Conservation (phyloP, 371 early-diverging fungal species). For the Circinella minor region DNA sequence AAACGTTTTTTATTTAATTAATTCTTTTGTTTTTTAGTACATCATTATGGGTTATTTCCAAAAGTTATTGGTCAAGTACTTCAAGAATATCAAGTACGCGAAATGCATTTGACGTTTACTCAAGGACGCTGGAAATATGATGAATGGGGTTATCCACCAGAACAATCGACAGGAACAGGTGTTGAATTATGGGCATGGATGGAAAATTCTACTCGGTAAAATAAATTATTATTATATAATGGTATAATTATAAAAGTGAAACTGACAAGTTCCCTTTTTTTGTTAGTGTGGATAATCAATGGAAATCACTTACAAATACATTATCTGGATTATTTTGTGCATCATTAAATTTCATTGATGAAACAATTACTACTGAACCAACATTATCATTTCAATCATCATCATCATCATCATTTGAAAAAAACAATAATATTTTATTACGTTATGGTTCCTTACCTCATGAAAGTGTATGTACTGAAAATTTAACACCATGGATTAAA, state of each 20-base stretch:
- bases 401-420: constrained; percentile 7
- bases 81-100: constrained; percentile 71
- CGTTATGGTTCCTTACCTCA: constrained; percentile 85
- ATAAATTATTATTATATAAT: background rate
- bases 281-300: constrained; percentile 66
- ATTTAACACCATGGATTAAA: constrained; percentile 96
- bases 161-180: constrained; percentile 70
- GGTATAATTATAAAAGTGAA: too few species aligned
- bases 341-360: constrained; percentile 92
- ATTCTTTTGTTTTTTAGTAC: constrained; percentile 36
- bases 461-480: constrained; percentile 97
- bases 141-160: constrained; percentile 76
- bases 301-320: constrained; percentile 90
- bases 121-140: constrained; percentile 89
- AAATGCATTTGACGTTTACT: constrained; percentile 87
- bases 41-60: constrained; percentile 80
- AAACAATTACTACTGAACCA: constrained; percentile 78
- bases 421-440: constrained; percentile 35
- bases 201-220: constrained; percentile 54
- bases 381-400: constrained; percentile 66
- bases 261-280: too few species aligned
- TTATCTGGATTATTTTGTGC: constrained; percentile 95
- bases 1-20: background rate
- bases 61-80: constrained; percentile 87
- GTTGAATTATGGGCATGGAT: constrained; percentile 86